Evolutionary conservation across 192 early-diverging fungal genomes (phyloP).

Genomic region (Rhizophagus clarus): DNA sequence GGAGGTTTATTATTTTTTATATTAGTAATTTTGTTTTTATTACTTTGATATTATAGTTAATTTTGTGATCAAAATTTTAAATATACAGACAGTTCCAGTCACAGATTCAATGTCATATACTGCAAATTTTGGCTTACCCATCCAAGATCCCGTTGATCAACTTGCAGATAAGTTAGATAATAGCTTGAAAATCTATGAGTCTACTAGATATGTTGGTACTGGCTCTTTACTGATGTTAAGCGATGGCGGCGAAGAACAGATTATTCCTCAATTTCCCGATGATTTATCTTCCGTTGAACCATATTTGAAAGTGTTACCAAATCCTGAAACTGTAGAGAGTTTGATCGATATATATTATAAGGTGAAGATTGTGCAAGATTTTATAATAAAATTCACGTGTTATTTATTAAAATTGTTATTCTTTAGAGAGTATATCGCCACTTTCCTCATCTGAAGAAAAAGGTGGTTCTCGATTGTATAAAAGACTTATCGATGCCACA

Average conservation of each 20-base stretch:
- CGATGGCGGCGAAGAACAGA: conserved; percentile 25
- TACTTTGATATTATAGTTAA: neutral
- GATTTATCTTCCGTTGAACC: conserved; percentile 23
- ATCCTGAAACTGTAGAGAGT: neutral
- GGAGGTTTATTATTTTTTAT: neutral
- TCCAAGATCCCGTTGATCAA: conserved; percentile 23
- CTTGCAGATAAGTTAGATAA: conserved; percentile 20
- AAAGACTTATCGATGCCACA: conserved; percentile 27
- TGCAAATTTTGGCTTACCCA: neutral
- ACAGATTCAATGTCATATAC: neutral
- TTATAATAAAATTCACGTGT: neutral
- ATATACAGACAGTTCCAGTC: neutral
- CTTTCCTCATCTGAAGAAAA: conserved; percentile 27
- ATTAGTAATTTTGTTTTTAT: neutral
- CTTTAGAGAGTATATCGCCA: conserved; percentile 19
- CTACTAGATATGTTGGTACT: conserved; percentile 23
- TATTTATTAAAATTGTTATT: neutral
- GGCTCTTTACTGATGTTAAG: conserved; percentile 17
- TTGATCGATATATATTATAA: conserved; percentile 30
- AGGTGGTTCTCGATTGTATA: conserved; percentile 15
- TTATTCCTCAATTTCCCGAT: conserved; percentile 11
- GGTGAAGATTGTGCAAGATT: neutral
- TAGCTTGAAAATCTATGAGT: conserved; percentile 24
- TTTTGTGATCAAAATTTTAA: neutral
- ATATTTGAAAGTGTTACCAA: conserved; percentile 21